Percentiles rank a stretch among this genome's conserved stretches.
Conservation (phyloP, 352 stramenopile genomes). For the Ophiocytium majus region DNA sequence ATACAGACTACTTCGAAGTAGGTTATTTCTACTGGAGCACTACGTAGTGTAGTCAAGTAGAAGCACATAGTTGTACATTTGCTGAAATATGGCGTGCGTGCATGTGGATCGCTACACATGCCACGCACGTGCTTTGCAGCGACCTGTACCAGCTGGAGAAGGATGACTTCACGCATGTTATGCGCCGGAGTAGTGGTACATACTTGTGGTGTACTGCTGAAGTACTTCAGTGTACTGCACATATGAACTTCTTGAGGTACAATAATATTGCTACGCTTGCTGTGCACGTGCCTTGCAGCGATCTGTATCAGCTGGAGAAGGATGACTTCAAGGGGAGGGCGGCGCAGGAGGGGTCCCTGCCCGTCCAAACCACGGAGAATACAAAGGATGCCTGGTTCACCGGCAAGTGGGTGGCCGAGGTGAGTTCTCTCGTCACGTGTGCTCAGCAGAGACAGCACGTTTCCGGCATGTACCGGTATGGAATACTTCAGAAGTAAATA, state of each 20-base stretch:
- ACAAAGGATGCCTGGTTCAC: slow-evolving; percentile 44
- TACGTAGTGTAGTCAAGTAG: too few relatives aligned
- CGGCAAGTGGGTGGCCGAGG: slow-evolving; percentile 50
- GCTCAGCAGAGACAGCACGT: too few relatives aligned
- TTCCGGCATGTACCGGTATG: too few relatives aligned
- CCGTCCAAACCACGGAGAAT: slow-evolving; percentile 46
- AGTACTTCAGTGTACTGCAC: not conserved
- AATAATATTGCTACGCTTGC: not conserved
- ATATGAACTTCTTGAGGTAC: not conserved
- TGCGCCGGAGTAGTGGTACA: not conserved
- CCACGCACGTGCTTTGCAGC: too few relatives aligned
- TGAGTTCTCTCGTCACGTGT: too few relatives aligned
- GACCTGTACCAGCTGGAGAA: slow-evolving; percentile 45
- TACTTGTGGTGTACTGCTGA: not conserved
- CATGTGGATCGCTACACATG: too few relatives aligned
- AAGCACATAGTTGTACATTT: too few relatives aligned
- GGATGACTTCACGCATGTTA: not conserved
- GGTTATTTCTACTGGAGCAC: too few relatives aligned
- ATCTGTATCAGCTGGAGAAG: slow-evolving; percentile 46
- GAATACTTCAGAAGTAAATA: too few relatives aligned
- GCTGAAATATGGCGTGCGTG: too few relatives aligned
- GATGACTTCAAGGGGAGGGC: slow-evolving; percentile 40
- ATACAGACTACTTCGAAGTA: too few relatives aligned
- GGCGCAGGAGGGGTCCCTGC: slow-evolving; percentile 28
- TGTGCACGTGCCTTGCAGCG: slow-evolving; percentile 31